Percentiles rank a stretch among this genome's conserved stretches.
phyloP scores from a whole-genome alignment of 495 filamentous ascomycete species.

The Chaetomium cochliodes region DNA sequence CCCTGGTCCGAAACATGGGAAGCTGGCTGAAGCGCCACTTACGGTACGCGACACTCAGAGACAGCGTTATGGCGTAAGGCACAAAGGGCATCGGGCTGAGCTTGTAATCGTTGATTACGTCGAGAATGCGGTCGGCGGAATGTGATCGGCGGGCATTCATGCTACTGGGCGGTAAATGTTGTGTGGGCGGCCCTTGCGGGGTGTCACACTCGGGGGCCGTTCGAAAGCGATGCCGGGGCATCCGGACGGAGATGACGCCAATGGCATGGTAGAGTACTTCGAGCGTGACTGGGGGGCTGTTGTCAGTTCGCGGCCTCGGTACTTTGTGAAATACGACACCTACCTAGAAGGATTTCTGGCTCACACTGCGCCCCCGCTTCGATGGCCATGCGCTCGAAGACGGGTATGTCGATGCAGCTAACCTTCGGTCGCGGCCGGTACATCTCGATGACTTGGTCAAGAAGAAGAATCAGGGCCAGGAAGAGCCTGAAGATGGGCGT shows the following conservation, averaged over 20 bases:
- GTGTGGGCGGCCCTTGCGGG: conserved; percentile 33
- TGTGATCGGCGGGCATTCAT: conserved; percentile 60
- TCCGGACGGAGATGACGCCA: conserved; percentile 57
- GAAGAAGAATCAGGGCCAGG: conserved; percentile 48
- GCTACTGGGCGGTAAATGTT: conserved; percentile 55
- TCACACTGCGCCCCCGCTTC: conserved; percentile 44
- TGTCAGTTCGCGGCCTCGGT: neutral
- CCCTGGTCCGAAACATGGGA: conserved; percentile 61
- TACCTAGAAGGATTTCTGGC: conserved; percentile 48
- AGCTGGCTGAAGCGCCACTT: conserved; percentile 66
- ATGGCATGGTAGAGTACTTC: conserved; percentile 71
- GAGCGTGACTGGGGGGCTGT: conserved; percentile 49
- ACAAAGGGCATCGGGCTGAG: conserved; percentile 60
- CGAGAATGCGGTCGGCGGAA: conserved; percentile 63
- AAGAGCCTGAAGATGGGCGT: conserved; percentile 48
- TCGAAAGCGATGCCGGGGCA: conserved; percentile 33
- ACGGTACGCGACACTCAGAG: conserved; percentile 68
- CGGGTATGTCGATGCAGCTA: conserved; percentile 53
- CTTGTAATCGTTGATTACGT: conserved; percentile 56
- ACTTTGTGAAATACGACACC: conserved; percentile 13
- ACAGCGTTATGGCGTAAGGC: conserved; percentile 65
- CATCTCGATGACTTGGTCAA: conserved; percentile 64
- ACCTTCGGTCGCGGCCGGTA: conserved; percentile 62
- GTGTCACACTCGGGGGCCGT: conserved; percentile 28
- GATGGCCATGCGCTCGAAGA: conserved; percentile 65